Base-by-base conservation (phyloP, 345 rosid species). In the Boechera retrofracta region DNA sequence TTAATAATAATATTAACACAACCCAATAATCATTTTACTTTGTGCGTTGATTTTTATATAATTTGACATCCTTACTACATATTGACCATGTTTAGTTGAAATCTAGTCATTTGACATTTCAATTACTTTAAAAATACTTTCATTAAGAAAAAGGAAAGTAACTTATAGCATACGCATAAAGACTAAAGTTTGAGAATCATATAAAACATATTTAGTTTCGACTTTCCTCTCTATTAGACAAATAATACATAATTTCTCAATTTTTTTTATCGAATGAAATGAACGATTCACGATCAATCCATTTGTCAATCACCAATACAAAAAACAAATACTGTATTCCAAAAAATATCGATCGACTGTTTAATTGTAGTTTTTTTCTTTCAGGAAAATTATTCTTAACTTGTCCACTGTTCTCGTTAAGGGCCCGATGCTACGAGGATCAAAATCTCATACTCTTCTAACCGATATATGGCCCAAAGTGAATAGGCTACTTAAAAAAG, bases 41-140 rank as follows among this genome's bases (percentile, higher is more conserved):
- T 63, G 26, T 77, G 76, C 80, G 58, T 63, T 70, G 42, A 24
- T 21, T 51, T 76, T 60, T 8, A 52, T 68, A 74, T 74, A 76
- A 62, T 52, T 61, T 69, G 69, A 76, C 79, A 60, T 61, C 36
- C 48, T 61, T 76, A 24, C 58, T 44, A 54, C 65, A 44, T 45
- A 38, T 71, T 64, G 54, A 65, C 54, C 21, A 54, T 54, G 7
- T 47, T 47, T 39, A 77, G 81, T 77, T 71, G 77, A 48, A 49
- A 66, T 72, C 77, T 71, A 77, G 77, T 77, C 77, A 77, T 72
- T 72, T 58, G 31, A 65, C 81, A 71, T 57, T 56, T 38, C 61
- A 56, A 10, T 31, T 42, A 32, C 38, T 10, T 39, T 3, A 4
- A 7, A 29, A 36, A 28, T 16, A 75, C 4, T 57, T 58, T 48